Base-by-base conservation (phyloP, 2,329 filamentous ascomycete species). In the Mollisia scopiformis region DNA sequence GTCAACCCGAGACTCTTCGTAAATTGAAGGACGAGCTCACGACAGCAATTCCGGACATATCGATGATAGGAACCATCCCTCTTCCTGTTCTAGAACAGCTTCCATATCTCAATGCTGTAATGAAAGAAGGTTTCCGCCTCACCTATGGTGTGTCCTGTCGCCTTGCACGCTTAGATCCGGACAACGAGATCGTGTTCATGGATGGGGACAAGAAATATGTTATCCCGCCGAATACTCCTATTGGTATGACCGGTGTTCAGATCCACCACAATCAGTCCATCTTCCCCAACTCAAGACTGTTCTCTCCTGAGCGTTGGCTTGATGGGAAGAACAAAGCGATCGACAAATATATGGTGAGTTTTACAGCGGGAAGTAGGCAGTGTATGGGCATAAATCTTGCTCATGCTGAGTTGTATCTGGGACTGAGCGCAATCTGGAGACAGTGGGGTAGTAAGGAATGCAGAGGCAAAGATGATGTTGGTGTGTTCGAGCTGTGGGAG, bases 261-360 rank as follows among this genome's bases (percentile, higher is more conserved):
- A 70, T 73, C 8, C 78, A 81, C 58, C 73, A 77, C 28, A 71
- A 80, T 61, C 70, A 76, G 57, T 64, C 60, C 14, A 62, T 76
- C n/a, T 78, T 74, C 58, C 69, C 77, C 0, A 68, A 79, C 2
- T 73, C 78, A 1, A 68, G 77, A 28, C 60, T 63, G 0, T 82
- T 78, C 58, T 50, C 63, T 5, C 79, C 79, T 0, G 76, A 79
- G 51, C 74, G 79, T 2, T 82, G 75, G 73, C 62, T 80, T 2
- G 74, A 75, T 28, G 49, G 56, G 2, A 53, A 60, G 31, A 71
- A 71, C 11, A 72, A 72, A 41, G 62, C 69, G 0, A 57, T 78
- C 1, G 74, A 78, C 25, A 72, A 71, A 21, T 74, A 73, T 43
- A 72, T 80, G 49, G 69, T 80, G 16, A 56, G 76, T 2, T 82